These are phyloP conservation scores for Dryadomyces quercivorus DNA, from an alignment of 2,329 filamentous ascomycete species.

Conservation along the genomic window DNA sequence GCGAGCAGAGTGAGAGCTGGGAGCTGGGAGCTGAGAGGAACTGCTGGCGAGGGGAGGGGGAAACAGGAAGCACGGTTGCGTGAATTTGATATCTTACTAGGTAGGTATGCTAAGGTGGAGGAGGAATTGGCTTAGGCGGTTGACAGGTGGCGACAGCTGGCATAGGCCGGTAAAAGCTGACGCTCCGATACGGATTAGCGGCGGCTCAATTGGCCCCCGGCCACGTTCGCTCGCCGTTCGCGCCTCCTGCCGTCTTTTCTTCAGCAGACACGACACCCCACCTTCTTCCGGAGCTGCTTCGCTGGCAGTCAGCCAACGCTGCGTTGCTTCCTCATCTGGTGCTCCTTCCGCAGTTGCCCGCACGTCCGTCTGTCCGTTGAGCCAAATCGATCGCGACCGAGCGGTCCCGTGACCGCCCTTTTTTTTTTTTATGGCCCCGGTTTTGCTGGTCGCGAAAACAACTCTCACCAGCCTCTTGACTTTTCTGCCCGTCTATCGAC, in stretches of 20 bases:
- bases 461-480: conserved; percentile 3
- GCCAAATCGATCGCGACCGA: background rate
- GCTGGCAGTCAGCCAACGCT: conserved; percentile 1
- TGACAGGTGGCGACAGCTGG: background rate
- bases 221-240: background rate
- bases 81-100: conserved; percentile 8
- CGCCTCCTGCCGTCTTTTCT: background rate
- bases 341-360: background rate
- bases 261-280: background rate
- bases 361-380: background rate
- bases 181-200: background rate
- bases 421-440: conserved; percentile 1
- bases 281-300: background rate
- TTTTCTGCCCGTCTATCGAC: background rate
- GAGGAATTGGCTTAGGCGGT: background rate
- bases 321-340: background rate
- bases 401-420: conserved; percentile 6
- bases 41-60: background rate
- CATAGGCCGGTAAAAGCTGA: background rate
- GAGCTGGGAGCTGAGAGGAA: background rate
- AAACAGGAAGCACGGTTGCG: conserved; percentile 1
- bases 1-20: background rate
- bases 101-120: background rate
- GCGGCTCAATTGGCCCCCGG: background rate
- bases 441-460: conserved; percentile 1